Percentiles rank a stretch among this genome's conserved stretches.
Conservation (phyloP, 2,329 filamentous ascomycete species). For the Trichoderma harzianum region DNA sequence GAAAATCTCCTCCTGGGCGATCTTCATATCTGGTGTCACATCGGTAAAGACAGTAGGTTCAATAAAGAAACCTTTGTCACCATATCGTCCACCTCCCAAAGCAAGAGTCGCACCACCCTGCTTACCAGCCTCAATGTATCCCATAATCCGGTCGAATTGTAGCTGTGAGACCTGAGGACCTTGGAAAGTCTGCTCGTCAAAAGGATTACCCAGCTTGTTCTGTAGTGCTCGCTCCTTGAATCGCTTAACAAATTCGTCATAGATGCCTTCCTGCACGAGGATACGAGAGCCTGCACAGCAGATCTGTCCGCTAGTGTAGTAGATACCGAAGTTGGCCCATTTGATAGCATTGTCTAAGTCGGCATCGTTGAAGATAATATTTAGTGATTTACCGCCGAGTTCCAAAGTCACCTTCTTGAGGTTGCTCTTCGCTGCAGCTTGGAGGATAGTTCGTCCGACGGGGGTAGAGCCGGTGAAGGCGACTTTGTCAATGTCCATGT, state of each 20-base stretch:
- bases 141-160: constrained; percentile 36
- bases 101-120: constrained; percentile 71
- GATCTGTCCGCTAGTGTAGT: constrained; percentile 56
- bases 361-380: constrained; percentile 1
- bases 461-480: constrained; percentile 1
- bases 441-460: constrained; percentile 53
- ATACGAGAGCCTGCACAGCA: constrained; percentile 53
- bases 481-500: not conserved
- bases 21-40: constrained; percentile 22
- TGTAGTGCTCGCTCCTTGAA: constrained; percentile 43
- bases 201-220: constrained; percentile 22
- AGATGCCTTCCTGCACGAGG: constrained; percentile 34
- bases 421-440: constrained; percentile 68
- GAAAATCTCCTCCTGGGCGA: constrained; percentile 28
- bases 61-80: constrained; percentile 62
- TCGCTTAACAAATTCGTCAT: constrained; percentile 25
- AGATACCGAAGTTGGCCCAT: constrained; percentile 34
- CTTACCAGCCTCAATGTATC: constrained; percentile 54
- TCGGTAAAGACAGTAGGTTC: constrained; percentile 66
- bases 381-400: constrained; percentile 59
- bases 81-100: constrained; percentile 54
- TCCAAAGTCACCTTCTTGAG: constrained; percentile 74
- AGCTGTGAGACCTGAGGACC: constrained; percentile 62
- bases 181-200: constrained; percentile 21
- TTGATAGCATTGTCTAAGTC: not conserved